Conservation (phyloP, 1,139 yeast species). For the Geotrichum cucujoidarum region DNA sequence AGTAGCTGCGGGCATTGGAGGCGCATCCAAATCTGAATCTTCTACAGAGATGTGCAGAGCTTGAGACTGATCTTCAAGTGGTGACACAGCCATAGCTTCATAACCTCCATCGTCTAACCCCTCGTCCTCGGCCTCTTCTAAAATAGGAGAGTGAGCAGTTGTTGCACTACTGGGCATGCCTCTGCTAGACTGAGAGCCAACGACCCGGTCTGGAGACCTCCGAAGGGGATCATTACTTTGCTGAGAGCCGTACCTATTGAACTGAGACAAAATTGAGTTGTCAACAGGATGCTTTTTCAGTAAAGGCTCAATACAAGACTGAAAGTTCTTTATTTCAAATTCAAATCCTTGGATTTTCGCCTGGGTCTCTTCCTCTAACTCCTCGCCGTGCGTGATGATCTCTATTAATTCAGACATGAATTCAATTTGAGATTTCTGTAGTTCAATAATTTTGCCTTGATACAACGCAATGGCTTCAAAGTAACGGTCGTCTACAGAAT, state of each 20-base stretch:
- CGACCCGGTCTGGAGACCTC: background rate
- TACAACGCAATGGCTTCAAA: constrained; percentile 7
- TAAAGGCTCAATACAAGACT: background rate
- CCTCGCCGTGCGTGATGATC: background rate
- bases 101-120: too few relatives aligned
- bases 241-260: background rate
- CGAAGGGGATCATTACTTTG: background rate
- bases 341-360: background rate
- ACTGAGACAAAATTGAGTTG: background rate
- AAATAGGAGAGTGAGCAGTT: too few relatives aligned
- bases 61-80: background rate
- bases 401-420: background rate
- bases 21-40: too few relatives aligned
- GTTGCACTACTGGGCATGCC: too few relatives aligned
- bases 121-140: too few relatives aligned
- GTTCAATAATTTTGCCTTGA: constrained; percentile 13
- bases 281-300: background rate
- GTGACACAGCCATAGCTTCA: too few relatives aligned
- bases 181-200: too few relatives aligned
- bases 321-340: constrained; percentile 6
- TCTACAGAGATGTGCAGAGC: too few relatives aligned
- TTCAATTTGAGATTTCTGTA: constrained; percentile 9
- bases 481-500: constrained; percentile 2
- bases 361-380: background rate
- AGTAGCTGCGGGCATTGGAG: too few relatives aligned